Base-by-base conservation (phyloP, 192 early-diverging fungal genomes). In the Backusella luteola region DNA sequence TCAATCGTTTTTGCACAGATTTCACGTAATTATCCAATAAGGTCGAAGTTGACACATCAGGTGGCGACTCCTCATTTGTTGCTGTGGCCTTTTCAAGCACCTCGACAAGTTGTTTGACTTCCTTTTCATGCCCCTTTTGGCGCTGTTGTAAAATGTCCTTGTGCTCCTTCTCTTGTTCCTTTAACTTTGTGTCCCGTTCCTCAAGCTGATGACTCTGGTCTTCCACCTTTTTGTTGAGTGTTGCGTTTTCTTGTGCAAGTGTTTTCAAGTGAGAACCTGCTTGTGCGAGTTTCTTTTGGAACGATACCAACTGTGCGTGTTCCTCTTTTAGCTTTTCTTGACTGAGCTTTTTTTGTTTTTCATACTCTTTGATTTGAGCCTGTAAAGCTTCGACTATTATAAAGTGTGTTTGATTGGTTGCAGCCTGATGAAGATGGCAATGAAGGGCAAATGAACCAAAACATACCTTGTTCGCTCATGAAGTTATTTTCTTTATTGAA, bases 231-330 rank as follows among this genome's bases (percentile, higher is more conserved):
- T 69, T 32, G 49, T 41, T 34, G 35, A 34, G 9, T 34, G 68
- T 69, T 23, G 76, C 42, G 34, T 77, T 77, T 17, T 84, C 73
- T 46, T 66, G 42, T 1, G 82, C 82, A 1, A 84, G 36, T 0
- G 76, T 73, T 38, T 84, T 84, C 12, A 84, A 39, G 73, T 84
- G 82, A 23, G 38, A 73, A 0, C 82, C 82, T 26, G 82, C 82
- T 39, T 71, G 67, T 8, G 76, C 53, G 7, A 84, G 71, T 63
- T 84, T 84, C 53, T 78, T 71, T 59, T 84, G 71, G 7, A 75
- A 71, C 2, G 34, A 41, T 0, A 75, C 6, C 21, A 74, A 6
- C 46, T 59, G 66, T 3, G 67, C 41, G 44, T 66, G 74, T 67
- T 75, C 74, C 44, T 75, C 66, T 39, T 76, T 42, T 44, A 42